phyloP scores from a whole-genome alignment of 305 asterid species.

The Solanum aculeatissimum region DNA sequence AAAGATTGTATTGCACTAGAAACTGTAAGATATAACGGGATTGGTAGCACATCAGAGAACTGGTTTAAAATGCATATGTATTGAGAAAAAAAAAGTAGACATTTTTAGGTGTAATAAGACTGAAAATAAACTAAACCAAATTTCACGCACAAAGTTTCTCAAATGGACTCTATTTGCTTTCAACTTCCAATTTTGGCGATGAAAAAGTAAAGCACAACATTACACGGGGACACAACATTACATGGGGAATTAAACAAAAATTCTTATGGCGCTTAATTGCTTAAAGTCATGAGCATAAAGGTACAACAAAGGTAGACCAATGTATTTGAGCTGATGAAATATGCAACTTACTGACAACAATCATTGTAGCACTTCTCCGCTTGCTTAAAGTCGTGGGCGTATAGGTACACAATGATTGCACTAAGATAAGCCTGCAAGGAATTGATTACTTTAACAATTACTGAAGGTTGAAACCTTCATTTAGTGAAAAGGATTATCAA shows the following conservation, averaged over 20 bases:
- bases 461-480: not conserved
- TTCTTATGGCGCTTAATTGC: not conserved
- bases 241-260: not conserved
- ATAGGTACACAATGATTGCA: constrained; percentile 88
- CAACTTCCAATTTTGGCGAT: not conserved
- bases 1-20: not conserved
- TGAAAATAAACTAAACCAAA: not conserved
- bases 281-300: not conserved
- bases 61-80: not conserved
- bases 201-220: not conserved
- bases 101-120: not conserved
- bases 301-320: not conserved
- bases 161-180: not conserved
- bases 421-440: constrained; percentile 89
- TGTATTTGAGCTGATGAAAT: not conserved
- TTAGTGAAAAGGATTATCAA: not conserved
- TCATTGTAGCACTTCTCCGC: constrained; percentile 95
- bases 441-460: constrained; percentile 3
- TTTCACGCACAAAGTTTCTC: not conserved
- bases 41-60: not conserved
- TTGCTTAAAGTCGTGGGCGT: constrained; percentile 82
- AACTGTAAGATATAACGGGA: not conserved
- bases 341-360: constrained; percentile 84
- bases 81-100: not conserved
- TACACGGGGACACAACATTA: not conserved